Evolutionary conservation across 495 filamentous ascomycete genomes (phyloP).

Genomic region (Daldinia concentrica): DNA sequence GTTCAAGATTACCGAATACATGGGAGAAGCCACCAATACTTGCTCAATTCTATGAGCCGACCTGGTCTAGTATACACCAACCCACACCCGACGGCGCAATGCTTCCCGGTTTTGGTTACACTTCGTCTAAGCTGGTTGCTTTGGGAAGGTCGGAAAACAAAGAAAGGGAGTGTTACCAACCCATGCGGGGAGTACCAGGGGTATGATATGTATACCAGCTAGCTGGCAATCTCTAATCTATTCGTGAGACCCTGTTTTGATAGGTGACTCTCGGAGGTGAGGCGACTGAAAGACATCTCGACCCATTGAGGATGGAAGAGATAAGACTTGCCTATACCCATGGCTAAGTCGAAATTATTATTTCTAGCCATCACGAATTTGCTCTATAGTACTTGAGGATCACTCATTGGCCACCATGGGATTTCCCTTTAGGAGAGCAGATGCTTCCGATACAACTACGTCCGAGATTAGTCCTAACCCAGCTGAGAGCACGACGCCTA

Average conservation of each 20-base stretch:
- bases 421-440: conserved; percentile 22
- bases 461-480: conserved; percentile 27
- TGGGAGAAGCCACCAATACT: conserved; percentile 23
- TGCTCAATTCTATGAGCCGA: conserved; percentile 17
- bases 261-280: conserved; percentile 21
- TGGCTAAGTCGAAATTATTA: conserved; percentile 6
- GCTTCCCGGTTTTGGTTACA: conserved; percentile 10
- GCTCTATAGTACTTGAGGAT: conserved; percentile 6
- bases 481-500: conserved; percentile 13
- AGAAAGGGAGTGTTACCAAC: background rate
- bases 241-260: conserved; percentile 17
- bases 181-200: conserved; percentile 18
- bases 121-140: conserved; percentile 17
- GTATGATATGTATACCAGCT: conserved; percentile 19
- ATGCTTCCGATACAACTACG: conserved; percentile 16
- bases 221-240: conserved; percentile 13
- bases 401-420: conserved; percentile 23
- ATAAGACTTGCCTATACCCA: conserved; percentile 30
- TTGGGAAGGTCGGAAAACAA: conserved; percentile 39
- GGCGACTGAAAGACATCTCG: conserved; percentile 1
- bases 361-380: background rate
- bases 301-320: conserved; percentile 6
- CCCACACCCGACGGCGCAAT: conserved; percentile 6
- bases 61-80: conserved; percentile 12
- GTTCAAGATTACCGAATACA: conserved; percentile 17